Base-by-base conservation (phyloP, 1,284 basidiomycete species). In the Ustilago tritici region DNA sequence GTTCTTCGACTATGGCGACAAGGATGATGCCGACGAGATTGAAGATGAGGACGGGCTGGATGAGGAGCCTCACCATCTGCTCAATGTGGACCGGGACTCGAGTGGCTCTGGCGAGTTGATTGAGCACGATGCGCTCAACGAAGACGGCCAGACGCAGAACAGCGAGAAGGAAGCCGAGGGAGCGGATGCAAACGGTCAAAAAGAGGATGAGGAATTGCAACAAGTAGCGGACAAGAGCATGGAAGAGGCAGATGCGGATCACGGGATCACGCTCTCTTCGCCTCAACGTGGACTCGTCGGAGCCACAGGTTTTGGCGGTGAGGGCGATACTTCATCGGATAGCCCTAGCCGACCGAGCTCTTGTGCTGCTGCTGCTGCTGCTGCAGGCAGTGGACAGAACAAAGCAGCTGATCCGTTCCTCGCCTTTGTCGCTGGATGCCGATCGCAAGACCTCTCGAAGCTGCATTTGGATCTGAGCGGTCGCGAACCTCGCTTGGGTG, bases 331-430 rank as follows among this genome's bases (percentile, higher is more conserved):
- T 19, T 59, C 53, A 15, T 36, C 34, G 4, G 70, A 68, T 15
- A 74, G 71, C 28, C 69, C 69, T 17, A 71, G 69, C 38, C 69
- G 69, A 46, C n/a, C 43, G 11, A 46, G 43, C 43, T 46, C 43
- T 19, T 46, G n/a, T 19, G 15, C 4, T 8, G n/a, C 23, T 31
- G 9, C 53, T 0, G 35, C 62, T 2, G 36, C 47, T 14, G 15
- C 63, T 1, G 7, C 59, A 8, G 40, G 28, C 12, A 47, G 43
- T 31, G 52, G 31, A 17, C n/a, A 46, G n/a, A 28, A 40, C 43
- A 77, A 70, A 50, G 46, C 59, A 2, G 54, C 68, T 0, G 80
- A 82, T 67, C 80, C 80, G 1, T 82, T 82, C 63, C 61, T 82
- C 15, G 78, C 78, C 1, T 82, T 80, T 56, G 80, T 82, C 11